Evolutionary conservation across 305 asterid genomes (phyloP), one percentile per base, ranked within the genome.

Genomic region (Ajuga reptans): DNA sequence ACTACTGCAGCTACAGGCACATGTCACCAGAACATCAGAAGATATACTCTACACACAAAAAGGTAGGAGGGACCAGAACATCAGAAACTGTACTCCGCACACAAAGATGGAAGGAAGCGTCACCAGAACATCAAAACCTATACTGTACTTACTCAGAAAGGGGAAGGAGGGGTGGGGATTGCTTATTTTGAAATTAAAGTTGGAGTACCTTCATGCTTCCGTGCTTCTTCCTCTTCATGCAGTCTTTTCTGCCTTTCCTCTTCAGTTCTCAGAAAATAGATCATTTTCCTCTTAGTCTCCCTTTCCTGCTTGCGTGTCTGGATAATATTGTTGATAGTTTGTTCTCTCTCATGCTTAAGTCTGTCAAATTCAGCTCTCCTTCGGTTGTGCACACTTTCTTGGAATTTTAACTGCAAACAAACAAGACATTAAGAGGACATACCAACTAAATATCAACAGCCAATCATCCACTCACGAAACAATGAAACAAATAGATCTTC

Each of bases 171-270:
- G 34, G 5, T 10, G 12, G 50, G 49, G 15, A 47, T 31, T 41
- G 21, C 11, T 21, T 6, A 34, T 47, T 21, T 3, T 21, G 11
- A 39, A 33, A 65, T 31, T 64, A 14, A 39, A 60, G 51, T n/a
- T 4, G n/a, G 31, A 12, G 21, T 85, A 93, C 99, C 99, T 93
- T 89, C 97, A 65, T 27, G 89, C 80, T 80, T 93, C 75, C 86
- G 84, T 42, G 89, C 95, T 77, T 87, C 99, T 83, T 91, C 97
- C 84, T 86, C 99, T 74, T 91, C 96, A 6, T 59, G 91, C 82
- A 80, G 31, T 85, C 74, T 86, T 79, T 70, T 84, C 68, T 78
- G 86, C 72, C 85, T 84, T 77, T 91, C 96, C 82, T 91, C 99
- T 77, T 91, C 96, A 4, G 80, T 47, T 76, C 79, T 87, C 78